These are phyloP conservation scores for Annulohypoxylon nitens DNA, from an alignment of 495 filamentous ascomycete species.

Conservation along the genomic window DNA sequence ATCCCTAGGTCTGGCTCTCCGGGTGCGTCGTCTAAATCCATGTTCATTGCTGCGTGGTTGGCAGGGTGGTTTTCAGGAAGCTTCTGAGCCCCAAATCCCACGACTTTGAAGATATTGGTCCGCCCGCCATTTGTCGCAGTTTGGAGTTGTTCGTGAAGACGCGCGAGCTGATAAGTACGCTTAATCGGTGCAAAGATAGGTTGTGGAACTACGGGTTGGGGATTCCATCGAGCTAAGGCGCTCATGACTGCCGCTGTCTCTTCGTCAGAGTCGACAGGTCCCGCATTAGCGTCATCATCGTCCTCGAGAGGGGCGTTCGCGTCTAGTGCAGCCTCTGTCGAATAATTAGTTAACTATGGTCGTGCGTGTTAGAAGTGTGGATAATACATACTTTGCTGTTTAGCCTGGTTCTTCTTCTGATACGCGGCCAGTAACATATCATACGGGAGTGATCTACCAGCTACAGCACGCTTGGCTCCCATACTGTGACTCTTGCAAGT, in stretches of 20 bases:
- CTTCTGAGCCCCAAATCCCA: conserved; percentile 60
- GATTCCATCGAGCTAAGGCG: conserved; percentile 79
- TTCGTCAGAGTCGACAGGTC: conserved; percentile 90
- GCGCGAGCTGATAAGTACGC: conserved; percentile 81
- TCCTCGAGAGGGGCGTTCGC: conserved; percentile 93
- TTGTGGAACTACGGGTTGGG: conserved; percentile 76
- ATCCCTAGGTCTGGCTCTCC: conserved; percentile 59
- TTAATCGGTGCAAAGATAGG: conserved; percentile 75
- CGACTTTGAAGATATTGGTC: conserved; percentile 68
- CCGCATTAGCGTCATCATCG: conserved; percentile 79
- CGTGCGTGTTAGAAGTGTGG: neutral
- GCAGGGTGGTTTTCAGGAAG: conserved; percentile 60
- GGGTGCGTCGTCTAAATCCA: conserved; percentile 60
- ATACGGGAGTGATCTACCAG: conserved; percentile 91
- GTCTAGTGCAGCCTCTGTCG: conserved; percentile 87
- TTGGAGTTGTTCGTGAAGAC: conserved; percentile 89
- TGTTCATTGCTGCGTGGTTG: conserved; percentile 53
- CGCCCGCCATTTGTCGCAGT: conserved; percentile 74
- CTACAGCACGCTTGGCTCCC: conserved; percentile 93
- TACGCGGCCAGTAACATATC: conserved; percentile 94
- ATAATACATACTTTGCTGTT: conserved; percentile 81
- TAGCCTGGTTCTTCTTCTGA: conserved; percentile 99
- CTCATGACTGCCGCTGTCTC: conserved; percentile 90
- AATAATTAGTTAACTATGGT: conserved; percentile 44
- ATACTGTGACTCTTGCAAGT: conserved; percentile 98